Base-by-base conservation (phyloP, 2,329 filamentous ascomycete genomes). In the Coniochaeta hoffmannii region DNA sequence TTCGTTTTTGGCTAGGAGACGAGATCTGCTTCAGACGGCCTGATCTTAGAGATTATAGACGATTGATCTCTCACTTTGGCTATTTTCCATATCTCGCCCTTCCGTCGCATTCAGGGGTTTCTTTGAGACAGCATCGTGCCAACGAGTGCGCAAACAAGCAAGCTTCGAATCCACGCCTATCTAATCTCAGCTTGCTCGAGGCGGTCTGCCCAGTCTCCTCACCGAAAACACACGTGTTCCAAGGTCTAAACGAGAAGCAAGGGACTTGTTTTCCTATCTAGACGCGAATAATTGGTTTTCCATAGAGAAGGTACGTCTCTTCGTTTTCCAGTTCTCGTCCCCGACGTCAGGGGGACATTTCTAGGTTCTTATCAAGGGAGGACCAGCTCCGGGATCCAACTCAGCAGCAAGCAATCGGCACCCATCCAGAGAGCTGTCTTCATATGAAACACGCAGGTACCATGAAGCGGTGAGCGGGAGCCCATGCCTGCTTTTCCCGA, bases 271-370 rank as follows among this genome's bases (percentile, higher is more conserved):
- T 46, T 26, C 19, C 41, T 46, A 15, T 28, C 22, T 28, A 11
- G 41, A 46, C 41, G 24, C 49, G 49, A 28, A 31, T 51, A 51
- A 51, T 51, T 51, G 49, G 28, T 51, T 51, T 34, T 46, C 24
- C 28, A 51, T 15, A 34, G 24, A 51, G 22, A 51, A 51, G 49
- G 49, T 51, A 51, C 49, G 49, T 51, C 31, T 28, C 24, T 19
- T 46, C 41, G 15, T 24, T 26, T 46, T 46, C 2, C 41, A 19
- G 9, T 46, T 28, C 19, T 46, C 41, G 41, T 46, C 26, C 14
- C 41, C 12, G 24, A 26, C n/a, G 19, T 28, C 11, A 46, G 41
- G 22, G 15, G 41, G 26, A 17, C 35, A 38, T 3, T 46, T 46
- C 41, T n/a, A n/a, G n/a, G n/a, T n/a, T n/a, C 41, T 46, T 46